Evolutionary conservation across 2,329 filamentous ascomycete species (phyloP), one percentile per base, ranked within the genome.

Genomic region (Akanthomyces uredinophilus): DNA sequence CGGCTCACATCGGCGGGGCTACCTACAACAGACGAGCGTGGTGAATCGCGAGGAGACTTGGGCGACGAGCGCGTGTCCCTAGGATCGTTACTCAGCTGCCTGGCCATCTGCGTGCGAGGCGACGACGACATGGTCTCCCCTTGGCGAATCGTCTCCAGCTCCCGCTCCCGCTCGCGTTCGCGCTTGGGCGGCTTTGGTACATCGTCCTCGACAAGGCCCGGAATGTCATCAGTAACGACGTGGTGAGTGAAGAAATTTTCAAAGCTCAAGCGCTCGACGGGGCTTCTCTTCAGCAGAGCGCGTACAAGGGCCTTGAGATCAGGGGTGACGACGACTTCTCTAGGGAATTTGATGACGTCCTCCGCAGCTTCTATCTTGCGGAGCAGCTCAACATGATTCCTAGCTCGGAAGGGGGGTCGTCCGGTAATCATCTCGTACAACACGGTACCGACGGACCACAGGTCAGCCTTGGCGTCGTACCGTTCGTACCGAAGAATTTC

Each of bases 391-490:
- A 99, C 93, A 71, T 99, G 95, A 71, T 99, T 98, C 61, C 86
- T 87, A 37, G 95, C 95, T 66, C 92, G 84, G 76, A 98, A 99
- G 0, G 95, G 95, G 24, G 95, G 92, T 65, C 86, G 89, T 59
- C 93, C 94, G 7, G 88, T 91, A 64, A 95, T 87, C 93, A 99
- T 96, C 77, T 99, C 95, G 72, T 92, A 96, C 27, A 96, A 79
- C 10, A 99, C 95, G 20, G 95, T 96, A 56, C 95, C 95, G 39
- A 97, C 92, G 24, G 95, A 99, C 95, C 95, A 99, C 39, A 99
- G 79, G 77, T 99, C 95, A 52, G 93, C 94, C 75, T 96, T 96
- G 66, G 94, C 92, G 77, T 96, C 94, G 74, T 99, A 99, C 71
- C 94, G 94, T 74, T 99, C 93, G 70, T 98, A 99, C 64, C 93